Evolutionary conservation across 495 filamentous ascomycete genomes (phyloP).

Genomic region (Neurospora tetrasperma): DNA sequence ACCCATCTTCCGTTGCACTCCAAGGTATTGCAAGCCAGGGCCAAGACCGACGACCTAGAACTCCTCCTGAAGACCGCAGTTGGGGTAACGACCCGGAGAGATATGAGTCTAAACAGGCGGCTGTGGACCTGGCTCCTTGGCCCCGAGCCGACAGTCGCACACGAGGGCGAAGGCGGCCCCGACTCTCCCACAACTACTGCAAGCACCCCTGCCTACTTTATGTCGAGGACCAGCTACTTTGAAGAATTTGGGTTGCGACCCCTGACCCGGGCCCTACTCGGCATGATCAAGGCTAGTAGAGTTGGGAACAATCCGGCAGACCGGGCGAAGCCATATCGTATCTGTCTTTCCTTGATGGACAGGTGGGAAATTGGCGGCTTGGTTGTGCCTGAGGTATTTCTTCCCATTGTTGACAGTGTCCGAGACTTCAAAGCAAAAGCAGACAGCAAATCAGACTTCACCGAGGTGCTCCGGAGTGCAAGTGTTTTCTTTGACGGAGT

Average conservation of each 20-base stretch:
- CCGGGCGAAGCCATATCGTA: constrained; percentile 76
- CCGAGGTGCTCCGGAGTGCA: constrained; percentile 85
- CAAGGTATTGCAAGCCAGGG: constrained; percentile 60
- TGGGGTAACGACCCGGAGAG: constrained; percentile 73
- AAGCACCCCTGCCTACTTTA: constrained; percentile 31
- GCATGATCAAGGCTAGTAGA: constrained; percentile 53
- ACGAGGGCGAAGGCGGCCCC: constrained; percentile 32
- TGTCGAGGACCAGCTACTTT: constrained; percentile 61
- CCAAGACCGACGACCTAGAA: constrained; percentile 64
- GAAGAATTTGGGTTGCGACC: constrained; percentile 63
- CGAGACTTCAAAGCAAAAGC: constrained; percentile 54
- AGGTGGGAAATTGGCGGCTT: constrained; percentile 90
- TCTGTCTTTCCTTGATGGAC: constrained; percentile 94
- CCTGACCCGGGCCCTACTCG: constrained; percentile 62
- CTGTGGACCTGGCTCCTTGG: constrained; percentile 97
- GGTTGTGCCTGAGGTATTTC: constrained; percentile 77
- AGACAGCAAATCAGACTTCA: constrained; percentile 52
- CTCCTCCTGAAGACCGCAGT: constrained; percentile 71
- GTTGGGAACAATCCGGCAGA: constrained; percentile 47
- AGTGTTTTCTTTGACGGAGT: constrained; percentile 96
- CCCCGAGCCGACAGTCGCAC: constrained; percentile 50
- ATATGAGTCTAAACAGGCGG: constrained; percentile 92
- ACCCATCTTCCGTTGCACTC: constrained; percentile 87
- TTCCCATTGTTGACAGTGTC: constrained; percentile 73
- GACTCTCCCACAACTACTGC: constrained; percentile 41